Base-by-base conservation (phyloP, 1,139 yeast species). In the Pneumocystis carinii region DNA sequence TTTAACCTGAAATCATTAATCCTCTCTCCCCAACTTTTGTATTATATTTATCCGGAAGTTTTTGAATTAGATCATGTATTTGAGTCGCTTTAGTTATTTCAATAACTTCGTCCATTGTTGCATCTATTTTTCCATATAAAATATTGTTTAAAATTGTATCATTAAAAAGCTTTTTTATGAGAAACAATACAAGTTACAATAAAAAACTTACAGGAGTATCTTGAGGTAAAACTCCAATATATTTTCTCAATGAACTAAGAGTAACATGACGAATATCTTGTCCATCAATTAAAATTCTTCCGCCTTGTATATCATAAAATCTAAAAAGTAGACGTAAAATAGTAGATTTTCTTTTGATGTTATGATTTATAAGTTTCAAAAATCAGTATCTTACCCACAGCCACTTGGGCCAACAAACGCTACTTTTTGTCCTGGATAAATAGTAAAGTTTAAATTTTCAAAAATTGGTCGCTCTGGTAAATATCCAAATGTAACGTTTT, bases 171-270 rank as follows among this genome's bases (percentile, higher is more conserved):
- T 62, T 48, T 42, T 32, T 48, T 48, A 24, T 48, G 15, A 48
- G 87, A 75, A 6, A 94, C 94, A 0, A 92, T 86, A 67, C n/a
- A 48, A 48, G 19, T 12, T n/a, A 48, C 12, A 24, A 24, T 92
- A 76, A 92, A 92, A 37, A 48, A 48, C 55, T 48, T 63, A 92
- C 76, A 3, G 98, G 98, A 0, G 97, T 90, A 69, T 92, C 99
- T 74, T 92, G 99, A 0, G 99, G 98, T 1, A 92, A 98, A 36
- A 92, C 94, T 39, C 97, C 98, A 67, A 92, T 82, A 7, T 82
- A 76, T 63, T 74, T 76, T 68, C 98, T 79, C 63, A 94, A 77
- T 7, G 92, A 83, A 63, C 87, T 92, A 62, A 94, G 73, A 56
- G 85, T 85, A 59, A 90, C 84, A 63, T 84, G 81, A 61, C 84